A percentile compares a stretch with the other conserved stretches of the same genome.
Conservation (phyloP, 1,139 yeast species). For the Geotrichum reessii region DNA sequence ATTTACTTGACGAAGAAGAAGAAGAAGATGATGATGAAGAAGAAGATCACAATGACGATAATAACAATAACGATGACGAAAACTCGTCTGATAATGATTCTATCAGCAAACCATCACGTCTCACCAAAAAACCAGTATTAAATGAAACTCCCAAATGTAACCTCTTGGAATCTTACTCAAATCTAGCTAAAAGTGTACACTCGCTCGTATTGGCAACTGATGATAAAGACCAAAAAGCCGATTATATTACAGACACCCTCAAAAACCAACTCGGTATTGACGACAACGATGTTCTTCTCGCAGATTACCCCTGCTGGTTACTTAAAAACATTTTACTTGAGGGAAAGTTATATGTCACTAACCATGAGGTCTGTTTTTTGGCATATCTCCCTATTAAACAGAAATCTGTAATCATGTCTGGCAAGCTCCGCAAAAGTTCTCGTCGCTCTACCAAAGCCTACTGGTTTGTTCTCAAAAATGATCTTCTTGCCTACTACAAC, state of each 20-base stretch:
- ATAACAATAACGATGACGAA: constrained; percentile 22
- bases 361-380: constrained; percentile 60
- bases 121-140: not conserved
- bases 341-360: constrained; percentile 75
- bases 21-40: constrained; percentile 22
- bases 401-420: constrained; percentile 41
- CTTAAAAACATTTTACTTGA: constrained; percentile 76
- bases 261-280: constrained; percentile 26
- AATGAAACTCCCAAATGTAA: not conserved
- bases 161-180: not conserved
- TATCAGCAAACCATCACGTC: not conserved
- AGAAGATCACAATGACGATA: constrained; percentile 3
- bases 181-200: constrained; percentile 8
- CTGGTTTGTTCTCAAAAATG: constrained; percentile 76
- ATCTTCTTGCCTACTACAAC: constrained; percentile 62
- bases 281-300: constrained; percentile 28
- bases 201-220: not conserved
- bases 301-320: constrained; percentile 68
- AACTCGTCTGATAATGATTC: constrained; percentile 5
- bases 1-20: constrained; percentile 14
- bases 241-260: constrained; percentile 28
- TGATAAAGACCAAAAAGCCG: constrained; percentile 23
- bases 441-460: constrained; percentile 39
- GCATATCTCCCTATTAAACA: constrained; percentile 67
- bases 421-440: constrained; percentile 37